A percentile compares a stretch with the other conserved stretches of the same genome.
These are phyloP conservation scores for Scortechinia acanthostroma DNA, from an alignment of 2,329 filamentous ascomycete species.

Conservation along the genomic window DNA sequence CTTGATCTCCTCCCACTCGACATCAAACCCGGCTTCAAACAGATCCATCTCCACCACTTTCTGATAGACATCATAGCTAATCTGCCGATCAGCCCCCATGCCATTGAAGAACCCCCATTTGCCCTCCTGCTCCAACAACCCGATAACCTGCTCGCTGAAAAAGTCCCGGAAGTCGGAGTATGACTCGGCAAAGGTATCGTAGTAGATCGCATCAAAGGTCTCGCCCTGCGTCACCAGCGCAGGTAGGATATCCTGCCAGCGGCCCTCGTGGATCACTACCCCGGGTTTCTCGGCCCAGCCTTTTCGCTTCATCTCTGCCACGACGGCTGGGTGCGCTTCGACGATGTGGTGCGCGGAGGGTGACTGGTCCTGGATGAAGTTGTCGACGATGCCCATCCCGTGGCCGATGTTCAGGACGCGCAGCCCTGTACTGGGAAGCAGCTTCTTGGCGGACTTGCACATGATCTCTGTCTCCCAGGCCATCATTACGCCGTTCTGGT, in stretches of 20 bases:
- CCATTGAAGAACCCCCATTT: constrained; percentile 26
- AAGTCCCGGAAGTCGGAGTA: constrained; percentile 23
- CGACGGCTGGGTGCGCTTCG: constrained; percentile 38
- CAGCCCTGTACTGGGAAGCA: constrained; percentile 24
- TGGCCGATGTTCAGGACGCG: constrained; percentile 38
- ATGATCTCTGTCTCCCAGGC: constrained; percentile 40
- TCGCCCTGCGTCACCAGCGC: constrained; percentile 29
- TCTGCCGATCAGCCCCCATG: constrained; percentile 22
- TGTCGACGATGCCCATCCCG: constrained; percentile 40
- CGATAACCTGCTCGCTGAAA: constrained; percentile 22
- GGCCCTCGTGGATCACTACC: constrained; percentile 35
- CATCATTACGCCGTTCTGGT: constrained; percentile 43
- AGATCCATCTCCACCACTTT: constrained; percentile 14
- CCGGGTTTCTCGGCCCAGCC: constrained; percentile 37
- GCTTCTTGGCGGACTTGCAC: constrained; percentile 29
- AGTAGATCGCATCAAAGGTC: constrained; percentile 33
- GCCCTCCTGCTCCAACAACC: constrained; percentile 17
- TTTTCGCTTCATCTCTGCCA: constrained; percentile 30
- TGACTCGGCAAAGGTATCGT: constrained; percentile 25
- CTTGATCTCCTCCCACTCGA: constrained; percentile 4
- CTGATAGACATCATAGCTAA: constrained; percentile 26
- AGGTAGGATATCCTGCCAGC: constrained; percentile 38
- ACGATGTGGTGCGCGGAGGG: constrained; percentile 37
- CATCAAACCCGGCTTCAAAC: constrained; percentile 4
- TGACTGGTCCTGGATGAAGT: constrained; percentile 30